Conservation (phyloP, 768 basidiomycete genomes). For the Suillus hirtellus region DNA sequence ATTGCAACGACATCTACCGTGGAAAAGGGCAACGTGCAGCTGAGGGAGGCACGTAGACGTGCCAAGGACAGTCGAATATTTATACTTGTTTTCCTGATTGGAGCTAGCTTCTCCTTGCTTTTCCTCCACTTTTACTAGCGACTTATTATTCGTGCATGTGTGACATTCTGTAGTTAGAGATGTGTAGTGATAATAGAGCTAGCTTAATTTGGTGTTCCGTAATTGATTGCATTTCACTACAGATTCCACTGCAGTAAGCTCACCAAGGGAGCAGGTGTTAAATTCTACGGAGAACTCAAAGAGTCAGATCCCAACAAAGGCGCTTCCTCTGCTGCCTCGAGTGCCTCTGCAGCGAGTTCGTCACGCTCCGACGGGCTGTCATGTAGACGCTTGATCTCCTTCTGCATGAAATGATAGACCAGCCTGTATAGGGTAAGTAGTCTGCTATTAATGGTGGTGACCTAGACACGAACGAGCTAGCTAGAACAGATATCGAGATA, state of each 20-base stretch:
- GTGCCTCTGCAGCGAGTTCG: slow-evolving; percentile 57
- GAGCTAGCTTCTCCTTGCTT: slow-evolving; percentile 86
- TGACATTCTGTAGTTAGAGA: slow-evolving; percentile 10
- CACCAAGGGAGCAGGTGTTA: neutral
- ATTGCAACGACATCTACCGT: slow-evolving; percentile 83
- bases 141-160: slow-evolving; percentile 8
- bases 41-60: slow-evolving; percentile 85
- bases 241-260: neutral
- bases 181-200: neutral
- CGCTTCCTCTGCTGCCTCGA: slow-evolving; percentile 61
- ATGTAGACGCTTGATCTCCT: slow-evolving; percentile 56
- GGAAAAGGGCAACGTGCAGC: slow-evolving; percentile 86
- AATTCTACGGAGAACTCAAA: neutral
- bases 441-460: slow-evolving; percentile 13
- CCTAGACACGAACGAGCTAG: slow-evolving; percentile 60
- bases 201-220: neutral
- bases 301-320: slow-evolving; percentile 45
- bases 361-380: slow-evolving; percentile 49
- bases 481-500: slow-evolving; percentile 53
- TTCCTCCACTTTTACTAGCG: slow-evolving; percentile 92
- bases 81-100: slow-evolving; percentile 88
- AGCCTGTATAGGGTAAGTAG: slow-evolving; percentile 43
- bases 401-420: slow-evolving; percentile 64
- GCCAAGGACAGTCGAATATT: slow-evolving; percentile 87
- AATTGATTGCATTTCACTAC: neutral